A percentile compares a stretch with the other conserved stretches of the same genome.
phyloP scores from a whole-genome alignment of 352 stramenopile genomes.

The Halophytophthora polymorphica region DNA sequence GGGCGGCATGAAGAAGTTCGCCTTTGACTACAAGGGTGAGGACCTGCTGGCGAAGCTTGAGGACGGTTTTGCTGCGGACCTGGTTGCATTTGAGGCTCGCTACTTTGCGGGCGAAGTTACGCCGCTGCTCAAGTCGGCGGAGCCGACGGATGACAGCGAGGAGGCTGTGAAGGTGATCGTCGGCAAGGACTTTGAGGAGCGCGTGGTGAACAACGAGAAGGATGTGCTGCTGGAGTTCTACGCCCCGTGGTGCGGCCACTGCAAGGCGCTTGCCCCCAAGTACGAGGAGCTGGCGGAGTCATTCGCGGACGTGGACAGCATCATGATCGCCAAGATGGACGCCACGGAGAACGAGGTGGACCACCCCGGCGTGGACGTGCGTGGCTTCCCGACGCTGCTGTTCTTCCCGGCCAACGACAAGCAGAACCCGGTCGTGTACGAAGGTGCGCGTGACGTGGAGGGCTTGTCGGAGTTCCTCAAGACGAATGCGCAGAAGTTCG shows the following conservation, averaged over 20 bases:
- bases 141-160: conserved; percentile 83
- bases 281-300: conserved; percentile 89
- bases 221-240: conserved; percentile 94
- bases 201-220: conserved; percentile 87
- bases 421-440: conserved; percentile 82
- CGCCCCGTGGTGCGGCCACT: conserved; percentile 94
- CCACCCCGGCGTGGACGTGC: conserved; percentile 84
- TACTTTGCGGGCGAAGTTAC: conserved; percentile 87
- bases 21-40: conserved; percentile 67
- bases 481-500: conserved; percentile 84
- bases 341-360: conserved; percentile 95
- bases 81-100: conserved; percentile 73
- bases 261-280: conserved; percentile 89
- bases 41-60: conserved; percentile 75
- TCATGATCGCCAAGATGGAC: conserved; percentile 96
- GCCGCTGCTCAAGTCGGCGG: conserved; percentile 92
- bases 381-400: conserved; percentile 93
- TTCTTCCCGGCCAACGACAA: conserved; percentile 93
- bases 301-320: conserved; percentile 87
- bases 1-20: conserved; percentile 92
- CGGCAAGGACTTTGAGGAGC: conserved; percentile 89
- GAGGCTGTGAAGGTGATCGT: conserved; percentile 91
- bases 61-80: conserved; percentile 36
- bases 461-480: conserved; percentile 86
- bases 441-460: conserved; percentile 80